Evolutionary conservation across 768 basidiomycete species (phyloP).

Genomic region (Suillus discolor): DNA sequence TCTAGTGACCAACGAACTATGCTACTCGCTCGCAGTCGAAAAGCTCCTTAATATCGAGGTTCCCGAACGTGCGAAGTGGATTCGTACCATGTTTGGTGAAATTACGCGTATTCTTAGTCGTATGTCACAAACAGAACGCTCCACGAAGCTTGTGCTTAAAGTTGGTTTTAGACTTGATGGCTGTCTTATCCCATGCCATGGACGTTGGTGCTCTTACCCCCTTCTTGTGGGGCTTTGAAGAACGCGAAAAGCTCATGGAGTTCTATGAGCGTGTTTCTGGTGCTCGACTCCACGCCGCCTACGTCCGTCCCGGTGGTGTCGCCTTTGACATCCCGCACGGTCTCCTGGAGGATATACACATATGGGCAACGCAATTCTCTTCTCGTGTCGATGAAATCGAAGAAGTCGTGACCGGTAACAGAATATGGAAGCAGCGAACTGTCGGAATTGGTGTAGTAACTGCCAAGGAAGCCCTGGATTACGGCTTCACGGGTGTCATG

Average conservation of each 20-base stretch:
- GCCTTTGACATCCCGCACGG: conserved; percentile 98
- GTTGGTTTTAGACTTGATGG: conserved; percentile 79
- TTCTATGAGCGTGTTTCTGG: conserved; percentile 99
- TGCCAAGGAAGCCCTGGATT: conserved; percentile 89
- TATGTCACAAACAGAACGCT: conserved; percentile 37
- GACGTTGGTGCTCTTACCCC: conserved; percentile 98
- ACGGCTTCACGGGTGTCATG: conserved; percentile 97
- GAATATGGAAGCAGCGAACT: conserved; percentile 97
- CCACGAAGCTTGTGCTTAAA: neutral
- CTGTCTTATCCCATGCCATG: conserved; percentile 92
- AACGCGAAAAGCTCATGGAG: conserved; percentile 99
- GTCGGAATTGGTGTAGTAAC: conserved; percentile 89
- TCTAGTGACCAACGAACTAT: conserved; percentile 97
- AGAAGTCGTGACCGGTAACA: conserved; percentile 95
- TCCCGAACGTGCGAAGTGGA: conserved; percentile 97
- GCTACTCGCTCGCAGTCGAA: conserved; percentile 96
- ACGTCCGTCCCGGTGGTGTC: conserved; percentile 96
- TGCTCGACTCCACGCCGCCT: conserved; percentile 96
- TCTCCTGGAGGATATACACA: conserved; percentile 97
- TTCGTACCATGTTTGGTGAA: conserved; percentile 95
- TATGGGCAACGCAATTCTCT: conserved; percentile 94
- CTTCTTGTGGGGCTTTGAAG: conserved; percentile 99
- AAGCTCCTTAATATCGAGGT: conserved; percentile 97
- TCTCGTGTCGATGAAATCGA: conserved; percentile 95
- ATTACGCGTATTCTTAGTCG: conserved; percentile 95